These are phyloP conservation scores for Lagenidium giganteum DNA, from an alignment of 352 stramenopile species.

Conservation along the genomic window DNA sequence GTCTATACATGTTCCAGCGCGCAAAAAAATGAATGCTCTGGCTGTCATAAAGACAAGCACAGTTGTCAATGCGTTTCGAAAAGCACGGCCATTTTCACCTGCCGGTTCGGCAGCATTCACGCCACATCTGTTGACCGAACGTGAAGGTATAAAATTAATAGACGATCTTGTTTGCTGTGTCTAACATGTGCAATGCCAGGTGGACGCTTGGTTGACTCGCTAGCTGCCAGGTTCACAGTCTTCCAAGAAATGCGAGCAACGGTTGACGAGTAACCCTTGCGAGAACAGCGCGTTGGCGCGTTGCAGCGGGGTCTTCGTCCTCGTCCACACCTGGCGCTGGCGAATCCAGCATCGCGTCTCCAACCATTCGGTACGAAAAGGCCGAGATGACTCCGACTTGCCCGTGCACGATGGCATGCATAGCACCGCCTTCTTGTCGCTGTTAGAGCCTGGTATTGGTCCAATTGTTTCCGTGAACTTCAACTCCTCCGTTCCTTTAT, in stretches of 20 bases:
- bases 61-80: no score
- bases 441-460: no score
- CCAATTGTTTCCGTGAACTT: not conserved
- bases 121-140: no score
- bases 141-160: no score
- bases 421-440: constrained; percentile 9
- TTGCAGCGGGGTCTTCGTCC: not conserved
- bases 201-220: no score
- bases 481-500: constrained; percentile 4
- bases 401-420: not conserved
- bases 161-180: no score
- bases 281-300: not conserved
- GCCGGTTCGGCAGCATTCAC: no score
- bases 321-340: no score
- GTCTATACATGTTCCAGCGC: constrained; percentile 8
- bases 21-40: no score
- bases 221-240: not conserved
- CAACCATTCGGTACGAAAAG: not conserved
- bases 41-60: no score
- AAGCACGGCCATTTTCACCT: no score
- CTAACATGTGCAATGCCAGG: no score
- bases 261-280: constrained; percentile 5
- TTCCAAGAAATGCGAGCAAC: constrained; percentile 2
- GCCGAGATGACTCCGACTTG: constrained; percentile 1
- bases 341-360: not conserved